Evolutionary conservation across 2,329 filamentous ascomycete genomes (phyloP).

Genomic region (Sphaerulina musiva): DNA sequence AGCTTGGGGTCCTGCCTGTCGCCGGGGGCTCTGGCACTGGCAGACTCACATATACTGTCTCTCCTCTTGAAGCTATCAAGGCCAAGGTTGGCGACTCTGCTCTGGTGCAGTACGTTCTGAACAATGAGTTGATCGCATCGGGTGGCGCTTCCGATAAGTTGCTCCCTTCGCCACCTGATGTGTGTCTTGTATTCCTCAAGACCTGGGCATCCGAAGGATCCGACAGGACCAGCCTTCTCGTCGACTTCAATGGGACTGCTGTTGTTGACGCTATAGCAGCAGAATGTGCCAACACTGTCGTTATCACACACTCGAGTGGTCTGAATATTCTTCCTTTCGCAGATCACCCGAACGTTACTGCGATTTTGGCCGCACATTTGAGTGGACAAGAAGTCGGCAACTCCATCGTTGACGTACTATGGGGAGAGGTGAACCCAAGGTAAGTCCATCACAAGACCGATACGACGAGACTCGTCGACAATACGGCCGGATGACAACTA

Average conservation of each 20-base stretch:
- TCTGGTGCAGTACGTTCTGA: conserved; percentile 43
- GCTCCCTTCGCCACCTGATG: conserved; percentile 42
- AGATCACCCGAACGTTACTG: conserved; percentile 32
- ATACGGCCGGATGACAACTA: no score
- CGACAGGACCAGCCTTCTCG: conserved; percentile 38
- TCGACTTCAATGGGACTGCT: conserved; percentile 40
- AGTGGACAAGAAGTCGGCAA: conserved; percentile 37
- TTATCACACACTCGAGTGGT: conserved; percentile 29
- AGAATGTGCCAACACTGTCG: conserved; percentile 29
- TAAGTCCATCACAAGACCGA: no score
- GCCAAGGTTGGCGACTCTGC: conserved; percentile 28
- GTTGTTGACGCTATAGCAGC: conserved; percentile 28
- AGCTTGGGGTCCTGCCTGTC: conserved; percentile 42
- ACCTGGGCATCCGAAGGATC: conserved; percentile 43
- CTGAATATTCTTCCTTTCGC: conserved; percentile 40
- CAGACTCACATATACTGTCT: conserved; percentile 36
- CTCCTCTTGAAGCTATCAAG: conserved; percentile 41
- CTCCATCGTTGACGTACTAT: conserved; percentile 40
- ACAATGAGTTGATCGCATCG: conserved; percentile 34
- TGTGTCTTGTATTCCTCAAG: conserved; percentile 56
- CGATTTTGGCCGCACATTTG: conserved; percentile 39
- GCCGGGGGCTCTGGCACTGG: conserved; percentile 41
- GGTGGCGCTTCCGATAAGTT: conserved; percentile 30
- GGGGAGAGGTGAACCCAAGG: conserved; percentile 27
- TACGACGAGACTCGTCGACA: no score